Conservation (phyloP, 208 protist species). For the Sergeia podlipaevii region DNA sequence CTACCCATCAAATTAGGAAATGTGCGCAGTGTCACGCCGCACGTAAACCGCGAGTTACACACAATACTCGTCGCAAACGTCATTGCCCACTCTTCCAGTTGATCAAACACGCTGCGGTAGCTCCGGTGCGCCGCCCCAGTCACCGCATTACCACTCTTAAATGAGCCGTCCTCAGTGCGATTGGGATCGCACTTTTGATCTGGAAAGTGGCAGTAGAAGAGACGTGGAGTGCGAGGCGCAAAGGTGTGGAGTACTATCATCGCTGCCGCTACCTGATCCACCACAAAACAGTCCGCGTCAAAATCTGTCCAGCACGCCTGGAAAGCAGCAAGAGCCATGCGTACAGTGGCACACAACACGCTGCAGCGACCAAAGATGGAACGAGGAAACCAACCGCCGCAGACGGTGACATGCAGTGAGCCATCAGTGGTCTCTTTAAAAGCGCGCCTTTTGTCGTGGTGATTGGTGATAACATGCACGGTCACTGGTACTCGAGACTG, state of each 20-base stretch:
- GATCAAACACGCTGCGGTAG: conserved; percentile 91
- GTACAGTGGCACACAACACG: conserved; percentile 87
- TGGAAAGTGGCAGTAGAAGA: conserved; percentile 99
- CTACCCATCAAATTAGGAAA: conserved; percentile 44
- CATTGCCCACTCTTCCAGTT: conserved; percentile 64
- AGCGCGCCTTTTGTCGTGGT: conserved; percentile 89
- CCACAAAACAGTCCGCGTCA: conserved; percentile 78
- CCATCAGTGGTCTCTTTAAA: conserved; percentile 95
- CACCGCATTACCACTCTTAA: conserved; percentile 6
- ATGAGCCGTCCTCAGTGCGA: conserved; percentile 35
- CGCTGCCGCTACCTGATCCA: conserved; percentile 94
- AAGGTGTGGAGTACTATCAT: conserved; percentile 76
- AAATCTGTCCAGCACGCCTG: conserved; percentile 27
- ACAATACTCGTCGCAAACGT: conserved; percentile 51
- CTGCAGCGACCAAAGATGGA: conserved; percentile 75
- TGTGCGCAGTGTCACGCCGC: conserved; percentile 32
- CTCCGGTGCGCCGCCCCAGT: conserved; percentile 21
- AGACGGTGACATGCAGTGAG: conserved; percentile 81
- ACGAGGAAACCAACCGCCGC: conserved; percentile 84
- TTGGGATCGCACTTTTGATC: conserved; percentile 92
- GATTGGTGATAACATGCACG: conserved; percentile 90
- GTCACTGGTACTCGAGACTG: conserved; percentile 57
- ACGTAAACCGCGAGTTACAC: conserved; percentile 84
- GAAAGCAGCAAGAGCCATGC: conserved; percentile 78
- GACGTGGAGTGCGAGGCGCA: conserved; percentile 40